Base-by-base conservation (phyloP, 768 basidiomycete species). In the Psilocybe cyanescens region DNA sequence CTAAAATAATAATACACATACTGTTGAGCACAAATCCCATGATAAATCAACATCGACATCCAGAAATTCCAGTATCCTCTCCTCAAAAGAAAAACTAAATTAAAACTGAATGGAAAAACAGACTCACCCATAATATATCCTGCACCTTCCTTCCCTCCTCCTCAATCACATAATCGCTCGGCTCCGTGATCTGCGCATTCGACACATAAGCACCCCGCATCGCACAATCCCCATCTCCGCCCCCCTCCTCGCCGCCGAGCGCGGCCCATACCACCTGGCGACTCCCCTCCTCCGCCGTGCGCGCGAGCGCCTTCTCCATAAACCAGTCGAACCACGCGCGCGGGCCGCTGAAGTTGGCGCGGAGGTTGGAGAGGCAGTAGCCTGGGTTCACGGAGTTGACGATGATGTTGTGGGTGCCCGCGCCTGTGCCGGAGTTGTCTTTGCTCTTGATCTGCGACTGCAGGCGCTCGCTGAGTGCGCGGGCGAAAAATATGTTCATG, bases 311-410 rank as follows among this genome's bases (percentile, higher is more conserved):
- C 8, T 58, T 68, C 48, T 78, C 73, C 68, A 78, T 66, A 4
- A 76, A n/a, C 63, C 67, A 60, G 41, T 64, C 57, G 11, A 74
- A 8, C 28, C 61, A 29, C 2, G 66, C 55, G 29, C 53, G 30
- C 17, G 70, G 3, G 0, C 68, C 69, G 5, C 57, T 63, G 1
- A 76, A 33, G 6, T 62, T 61, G 14, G 71, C 65, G 0, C 69
- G 67, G 2, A 83, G 65, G 29, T 75, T 71, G 1, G 79, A 81
- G 41, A 70, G 54, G 65, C 80, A 82, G 59, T 74, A 79, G 4
- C 81, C 81, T n/a, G 82, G 83, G 48, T 78, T 78, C 16, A 79
- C 76, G n/a, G 71, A 50, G 58, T 76, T 72, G 47, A 78, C 71
- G 12, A 78, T 74, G 19, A 81, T 60, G 0, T 72, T 59, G 11